These are phyloP conservation scores for Saturnispora sekii DNA, from an alignment of 805 yeast genomes.

Conservation along the genomic window DNA sequence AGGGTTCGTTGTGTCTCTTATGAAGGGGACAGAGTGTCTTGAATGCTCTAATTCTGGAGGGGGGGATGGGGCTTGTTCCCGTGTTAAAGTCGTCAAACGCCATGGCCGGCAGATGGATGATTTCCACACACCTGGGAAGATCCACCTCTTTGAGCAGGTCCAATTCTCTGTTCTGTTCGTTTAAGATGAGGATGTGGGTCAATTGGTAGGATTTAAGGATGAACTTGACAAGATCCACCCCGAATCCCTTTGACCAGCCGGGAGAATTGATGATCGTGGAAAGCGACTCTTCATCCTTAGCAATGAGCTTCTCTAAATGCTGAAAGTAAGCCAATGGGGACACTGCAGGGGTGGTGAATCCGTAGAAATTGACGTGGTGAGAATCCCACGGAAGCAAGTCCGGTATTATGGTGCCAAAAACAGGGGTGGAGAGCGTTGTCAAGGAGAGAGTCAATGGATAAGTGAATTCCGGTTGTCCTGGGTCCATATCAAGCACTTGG, in stretches of 20 bases:
- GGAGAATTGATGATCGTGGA: slow-evolving; percentile 58
- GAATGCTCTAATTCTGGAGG: slow-evolving; percentile 44
- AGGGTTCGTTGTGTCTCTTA: slow-evolving; percentile 1
- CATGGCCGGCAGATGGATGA: slow-evolving; percentile 9
- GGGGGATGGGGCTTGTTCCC: slow-evolving; percentile 40
- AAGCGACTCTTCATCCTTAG: slow-evolving; percentile 15
- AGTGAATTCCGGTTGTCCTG: slow-evolving; percentile 79
- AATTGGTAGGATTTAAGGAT: slow-evolving; percentile 41
- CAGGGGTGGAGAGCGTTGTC: slow-evolving; percentile 25
- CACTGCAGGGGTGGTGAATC: slow-evolving; percentile 59
- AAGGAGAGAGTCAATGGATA: slow-evolving; percentile 63
- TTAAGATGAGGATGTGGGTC: slow-evolving; percentile 44
- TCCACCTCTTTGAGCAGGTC: slow-evolving; percentile 15
- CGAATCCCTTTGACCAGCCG: slow-evolving; percentile 89
- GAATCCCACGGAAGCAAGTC: slow-evolving; percentile 16
- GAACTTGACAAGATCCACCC: slow-evolving; percentile 51
- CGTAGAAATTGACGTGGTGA: slow-evolving; percentile 34
- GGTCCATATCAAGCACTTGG: slow-evolving; percentile 67
- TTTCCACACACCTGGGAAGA: slow-evolving; percentile 4
- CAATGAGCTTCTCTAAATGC: slow-evolving; percentile 33
- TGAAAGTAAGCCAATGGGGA: slow-evolving; percentile 48
- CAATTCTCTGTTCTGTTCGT: slow-evolving; percentile 20
- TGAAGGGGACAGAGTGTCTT: slow-evolving; percentile 49
- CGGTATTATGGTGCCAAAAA: slow-evolving; percentile 29
- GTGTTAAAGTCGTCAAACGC: slow-evolving; percentile 15